phyloP scores from a whole-genome alignment of 2,329 filamentous ascomycete genomes.

The Beauveria sp. region DNA sequence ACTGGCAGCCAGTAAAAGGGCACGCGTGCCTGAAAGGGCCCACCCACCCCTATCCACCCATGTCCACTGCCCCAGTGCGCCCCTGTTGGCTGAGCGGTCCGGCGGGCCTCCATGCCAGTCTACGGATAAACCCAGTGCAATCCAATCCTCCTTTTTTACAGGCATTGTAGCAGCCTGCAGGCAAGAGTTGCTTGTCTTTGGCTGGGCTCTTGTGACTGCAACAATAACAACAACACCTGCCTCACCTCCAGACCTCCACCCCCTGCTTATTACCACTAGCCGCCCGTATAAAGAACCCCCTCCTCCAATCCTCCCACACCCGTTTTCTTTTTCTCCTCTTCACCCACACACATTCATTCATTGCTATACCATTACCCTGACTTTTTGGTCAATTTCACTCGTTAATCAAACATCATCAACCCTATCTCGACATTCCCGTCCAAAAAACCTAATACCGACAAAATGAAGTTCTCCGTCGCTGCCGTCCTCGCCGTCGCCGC shows the following conservation, averaged over 20 bases:
- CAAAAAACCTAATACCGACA: conserved; percentile 40
- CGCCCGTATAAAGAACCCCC: conserved; percentile 41
- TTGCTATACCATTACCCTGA: conserved; percentile 36
- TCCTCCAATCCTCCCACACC: conserved; percentile 27
- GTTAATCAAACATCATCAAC: conserved; percentile 29
- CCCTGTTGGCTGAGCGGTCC: not conserved
- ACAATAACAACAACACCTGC: not conserved
- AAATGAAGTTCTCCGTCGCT: conserved; percentile 57
- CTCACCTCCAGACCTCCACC: not conserved
- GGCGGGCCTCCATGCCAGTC: not conserved
- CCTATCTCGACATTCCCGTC: conserved; percentile 24
- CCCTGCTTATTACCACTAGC: not conserved
- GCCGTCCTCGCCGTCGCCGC: conserved; percentile 44
- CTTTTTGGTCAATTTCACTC: conserved; percentile 52
- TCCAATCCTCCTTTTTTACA: not conserved
- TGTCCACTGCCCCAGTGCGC: not conserved
- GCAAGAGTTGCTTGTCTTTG: too few relatives aligned
- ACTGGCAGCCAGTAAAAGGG: not conserved
- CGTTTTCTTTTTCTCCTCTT: conserved; percentile 28
- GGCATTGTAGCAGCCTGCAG: not conserved
- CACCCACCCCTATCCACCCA: conserved; percentile 3
- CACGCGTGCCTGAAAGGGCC: not conserved
- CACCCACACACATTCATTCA: conserved; percentile 43
- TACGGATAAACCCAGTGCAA: too few relatives aligned
- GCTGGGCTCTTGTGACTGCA: too few relatives aligned